Conservation (phyloP, 495 filamentous ascomycete species). For the Trichoderma asperelloides region DNA sequence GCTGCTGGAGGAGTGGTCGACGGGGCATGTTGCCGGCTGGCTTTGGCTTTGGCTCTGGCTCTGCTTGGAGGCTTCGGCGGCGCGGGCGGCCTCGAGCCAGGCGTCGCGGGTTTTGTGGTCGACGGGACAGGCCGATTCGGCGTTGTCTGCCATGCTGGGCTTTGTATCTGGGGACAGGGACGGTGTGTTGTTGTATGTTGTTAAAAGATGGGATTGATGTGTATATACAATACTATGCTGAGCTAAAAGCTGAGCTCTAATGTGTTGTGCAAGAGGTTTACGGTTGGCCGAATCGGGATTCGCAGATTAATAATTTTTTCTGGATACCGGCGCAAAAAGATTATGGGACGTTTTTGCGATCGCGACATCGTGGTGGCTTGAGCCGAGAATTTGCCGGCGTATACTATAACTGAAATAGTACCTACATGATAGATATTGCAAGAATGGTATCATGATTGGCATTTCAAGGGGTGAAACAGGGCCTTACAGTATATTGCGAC, state of each 20-base stretch:
- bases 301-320: not conserved
- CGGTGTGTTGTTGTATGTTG: not conserved
- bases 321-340: not conserved
- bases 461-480: no score
- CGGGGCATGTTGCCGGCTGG: conserved; percentile 17
- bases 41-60: conserved; percentile 8
- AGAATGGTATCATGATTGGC: no score
- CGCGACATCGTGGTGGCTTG: not conserved
- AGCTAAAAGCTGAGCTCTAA: not conserved
- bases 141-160: conserved; percentile 3
- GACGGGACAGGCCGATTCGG: conserved; percentile 56
- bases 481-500: no score
- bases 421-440: no score
- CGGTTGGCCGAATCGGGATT: not conserved
- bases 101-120: conserved; percentile 76
- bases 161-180: no score
- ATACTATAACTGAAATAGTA: not conserved
- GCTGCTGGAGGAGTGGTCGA: not conserved
- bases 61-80: conserved; percentile 22
- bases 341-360: not conserved
- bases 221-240: not conserved
- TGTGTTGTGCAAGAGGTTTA: not conserved
- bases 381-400: not conserved
- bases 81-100: conserved; percentile 55
- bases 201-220: not conserved